These are phyloP conservation scores for Silene coronaria DNA, from an alignment of 179 eudicot species.

Conservation along the genomic window DNA sequence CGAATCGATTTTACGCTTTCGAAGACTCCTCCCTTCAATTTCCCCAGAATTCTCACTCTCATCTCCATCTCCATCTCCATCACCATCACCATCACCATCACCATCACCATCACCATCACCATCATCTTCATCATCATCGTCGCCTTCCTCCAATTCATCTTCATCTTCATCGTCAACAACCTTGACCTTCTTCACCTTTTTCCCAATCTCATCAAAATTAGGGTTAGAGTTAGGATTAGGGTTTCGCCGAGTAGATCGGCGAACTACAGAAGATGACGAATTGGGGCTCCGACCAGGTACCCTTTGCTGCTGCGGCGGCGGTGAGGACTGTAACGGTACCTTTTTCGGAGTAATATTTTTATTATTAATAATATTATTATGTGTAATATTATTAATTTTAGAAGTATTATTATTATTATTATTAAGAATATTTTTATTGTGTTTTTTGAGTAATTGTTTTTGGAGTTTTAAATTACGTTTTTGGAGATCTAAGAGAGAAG, in stretches of 20 bases:
- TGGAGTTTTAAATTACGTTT: constrained; percentile 39
- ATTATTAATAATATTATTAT: neutral
- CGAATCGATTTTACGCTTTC: constrained; percentile 37
- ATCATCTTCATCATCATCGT: neutral
- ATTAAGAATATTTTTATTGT: neutral
- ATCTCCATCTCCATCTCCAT: constrained; percentile 3
- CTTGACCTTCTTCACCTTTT: constrained; percentile 4
- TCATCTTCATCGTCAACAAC: neutral
- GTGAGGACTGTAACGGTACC: neutral
- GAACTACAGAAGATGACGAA: constrained; percentile 8
- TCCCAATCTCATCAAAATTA: constrained; percentile 27
- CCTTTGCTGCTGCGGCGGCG: constrained; percentile 4
- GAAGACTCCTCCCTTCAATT: constrained; percentile 6
- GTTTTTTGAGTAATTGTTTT: constrained; percentile 19
- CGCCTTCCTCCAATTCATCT: too few relatives aligned
- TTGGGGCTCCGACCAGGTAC: constrained; percentile 28
- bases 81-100: neutral
- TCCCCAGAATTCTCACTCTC: constrained; percentile 23
- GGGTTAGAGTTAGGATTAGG: constrained; percentile 21
- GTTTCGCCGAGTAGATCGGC: constrained; percentile 49
- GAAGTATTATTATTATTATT: constrained; percentile 5
- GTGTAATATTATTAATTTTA: constrained; percentile 10
- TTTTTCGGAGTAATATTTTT: neutral
- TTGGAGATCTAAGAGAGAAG: constrained; percentile 53
- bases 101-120: neutral